Evolutionary conservation across 2,329 filamentous ascomycete genomes (phyloP), one percentile per base, ranked within the genome.

Genomic region (Botrytis cinerea): DNA sequence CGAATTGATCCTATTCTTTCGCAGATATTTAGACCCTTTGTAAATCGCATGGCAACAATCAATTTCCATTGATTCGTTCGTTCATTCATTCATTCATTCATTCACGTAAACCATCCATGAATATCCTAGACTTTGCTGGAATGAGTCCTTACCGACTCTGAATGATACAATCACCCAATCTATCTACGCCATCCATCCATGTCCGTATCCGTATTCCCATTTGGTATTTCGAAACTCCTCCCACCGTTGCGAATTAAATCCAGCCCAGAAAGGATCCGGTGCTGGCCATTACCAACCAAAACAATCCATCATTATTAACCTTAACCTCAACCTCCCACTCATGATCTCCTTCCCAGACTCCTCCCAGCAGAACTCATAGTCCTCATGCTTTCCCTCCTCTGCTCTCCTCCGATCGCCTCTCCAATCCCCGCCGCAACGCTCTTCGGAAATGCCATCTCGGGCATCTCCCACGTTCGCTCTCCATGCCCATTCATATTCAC

Each of bases 401-500:
- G 54, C n/a, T 57, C 62, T n/a, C 63, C 70, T 57, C 62, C 61
- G 16, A 74, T 61, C 45, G 62, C 70, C 7, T 64, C 70, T 6
- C 70, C 60, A 45, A 67, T 66, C 7, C 61, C 70, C 6, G 28
- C 62, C n/a, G 7, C 38, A 10, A 48, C 57, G n/a, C 40, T 32
- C 28, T 73, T 71, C 25, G 72, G 72, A 62, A 62, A 72, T 16
- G 63, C 51, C 74, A 74, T 75, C 16, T 72, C 67, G 9, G 74
- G 71, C 62, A 75, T 71, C 71, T 75, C 74, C 74, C 74, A 75
- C n/a, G 71, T 75, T n/a, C 71, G 74, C 59, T 75, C 73, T 9
- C 74, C 74, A 32, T 74, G 57, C 0, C 72, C 72, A 71, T 61
- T 71, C n/a, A 45, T 67, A 71, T 61, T 64, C 20, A 38, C 46